Base-by-base conservation (phyloP, 805 yeast genomes). In the Candida wancherniae region DNA sequence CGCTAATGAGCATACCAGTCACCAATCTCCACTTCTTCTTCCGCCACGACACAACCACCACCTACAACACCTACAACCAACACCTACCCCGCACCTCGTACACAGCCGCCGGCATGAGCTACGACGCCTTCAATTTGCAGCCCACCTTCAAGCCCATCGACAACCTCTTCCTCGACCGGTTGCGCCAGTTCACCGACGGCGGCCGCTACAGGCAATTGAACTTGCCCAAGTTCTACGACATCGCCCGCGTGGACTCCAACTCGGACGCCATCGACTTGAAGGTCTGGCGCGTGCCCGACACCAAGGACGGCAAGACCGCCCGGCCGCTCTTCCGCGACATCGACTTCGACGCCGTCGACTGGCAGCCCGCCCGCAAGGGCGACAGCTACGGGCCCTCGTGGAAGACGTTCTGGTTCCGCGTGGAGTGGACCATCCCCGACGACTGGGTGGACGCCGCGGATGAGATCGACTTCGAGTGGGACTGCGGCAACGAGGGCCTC, bases 341-440 rank as follows among this genome's bases (percentile, higher is more conserved):
- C 26, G 73, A 84, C 40, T 66, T 75, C 43, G 63, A 55, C 14
- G 48, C 50, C 4, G 51, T 67, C 19, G 63, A 69, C 14, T 76
- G 77, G 68, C 61, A 68, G 43, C 61, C 65, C 15, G 80, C 84
- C n/a, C 54, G 58, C 9, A 77, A 77, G 42, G 94, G 92, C 14
- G 80, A 84, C 44, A 60, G 67, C 6, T 86, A 84, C 54, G 97
- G 97, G 0, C 98, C 98, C 3, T 82, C 94, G 9, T 90, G 98
- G 98, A 80, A 90, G 36, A 83, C 97, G 1, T 94, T 86, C 42
- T 90, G 98, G 98, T 86, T 92, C 58, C 73, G 76, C 44, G 61
- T 90, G 13, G 58, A 68, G 9, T 58, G 84, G 36, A 61, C 64
- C n/a, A 63, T 90, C 4, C 95, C 95, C 0, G 44, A 63, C 10